phyloP scores from a whole-genome alignment of 768 basidiomycete species.

The Clitopilus passeckerianus region DNA sequence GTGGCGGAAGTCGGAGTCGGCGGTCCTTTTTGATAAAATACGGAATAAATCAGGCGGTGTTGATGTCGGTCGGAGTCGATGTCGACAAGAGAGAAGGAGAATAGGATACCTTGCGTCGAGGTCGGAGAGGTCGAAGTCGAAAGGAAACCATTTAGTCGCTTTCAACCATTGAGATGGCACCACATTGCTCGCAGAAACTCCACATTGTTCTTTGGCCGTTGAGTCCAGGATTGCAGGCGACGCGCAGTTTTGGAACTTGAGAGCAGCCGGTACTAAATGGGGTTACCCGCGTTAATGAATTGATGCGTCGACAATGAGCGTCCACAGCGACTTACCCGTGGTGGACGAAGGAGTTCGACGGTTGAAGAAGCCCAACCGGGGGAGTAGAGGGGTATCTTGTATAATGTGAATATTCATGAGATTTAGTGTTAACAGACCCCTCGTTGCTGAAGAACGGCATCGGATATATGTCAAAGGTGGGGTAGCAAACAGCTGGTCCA shows the following conservation, averaged over 20 bases:
- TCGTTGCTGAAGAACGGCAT: conserved; percentile 43
- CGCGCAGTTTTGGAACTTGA: conserved; percentile 78
- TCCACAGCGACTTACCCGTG: conserved; percentile 53
- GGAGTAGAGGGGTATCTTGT: conserved; percentile 33
- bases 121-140: neutral
- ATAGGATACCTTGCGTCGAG: neutral
- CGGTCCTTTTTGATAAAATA: conserved; percentile 5
- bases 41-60: conserved; percentile 11
- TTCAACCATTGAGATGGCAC: conserved; percentile 86
- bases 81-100: neutral
- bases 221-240: conserved; percentile 67
- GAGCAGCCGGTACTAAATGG: conserved; percentile 55
- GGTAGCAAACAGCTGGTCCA: conserved; percentile 39
- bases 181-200: conserved; percentile 86
- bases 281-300: conserved; percentile 4
- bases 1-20: neutral
- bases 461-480: conserved; percentile 61
- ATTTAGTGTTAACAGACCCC: conserved; percentile 42
- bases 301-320: conserved; percentile 3
- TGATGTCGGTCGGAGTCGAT: conserved; percentile 1
- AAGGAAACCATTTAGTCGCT: conserved; percentile 39
- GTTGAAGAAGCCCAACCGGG: conserved; percentile 65
- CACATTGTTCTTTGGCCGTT: conserved; percentile 80
- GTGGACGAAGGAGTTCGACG: conserved; percentile 53
- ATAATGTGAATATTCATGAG: conserved; percentile 37